Percentiles rank a stretch among this genome's conserved stretches.
Conservation (phyloP, 2,329 filamentous ascomycete genomes). For the Fusarium coicis region DNA sequence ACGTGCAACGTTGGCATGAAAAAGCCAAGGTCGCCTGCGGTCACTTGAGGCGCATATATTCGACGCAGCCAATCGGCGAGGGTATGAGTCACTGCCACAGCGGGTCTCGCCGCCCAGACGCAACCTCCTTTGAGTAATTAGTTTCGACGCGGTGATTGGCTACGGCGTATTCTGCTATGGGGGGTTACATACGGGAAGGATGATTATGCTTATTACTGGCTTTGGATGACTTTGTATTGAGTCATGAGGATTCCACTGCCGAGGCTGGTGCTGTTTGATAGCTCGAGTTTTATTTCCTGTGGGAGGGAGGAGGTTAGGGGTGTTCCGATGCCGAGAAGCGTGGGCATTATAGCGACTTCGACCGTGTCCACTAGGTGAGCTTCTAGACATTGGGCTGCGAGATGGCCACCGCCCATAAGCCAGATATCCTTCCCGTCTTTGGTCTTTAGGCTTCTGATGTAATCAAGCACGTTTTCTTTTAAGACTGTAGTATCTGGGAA, state of each 20-base stretch:
- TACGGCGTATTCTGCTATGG: neutral
- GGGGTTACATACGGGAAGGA: neutral
- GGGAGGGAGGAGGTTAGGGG: conserved; percentile 29
- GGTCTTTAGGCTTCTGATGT: conserved; percentile 37
- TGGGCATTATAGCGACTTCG: conserved; percentile 45
- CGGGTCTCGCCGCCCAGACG: conserved; percentile 4
- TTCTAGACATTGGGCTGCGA: conserved; percentile 45
- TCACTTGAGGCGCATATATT: conserved; percentile 2
- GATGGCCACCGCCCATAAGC: conserved; percentile 50
- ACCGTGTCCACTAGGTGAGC: conserved; percentile 47
- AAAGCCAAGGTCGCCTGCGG: neutral
- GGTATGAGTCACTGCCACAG: conserved; percentile 7
- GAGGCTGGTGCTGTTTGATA: conserved; percentile 21
- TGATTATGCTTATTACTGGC: neutral
- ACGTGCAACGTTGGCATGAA: neutral
- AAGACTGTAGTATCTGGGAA: conserved; percentile 44
- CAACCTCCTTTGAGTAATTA: neutral
- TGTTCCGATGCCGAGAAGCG: conserved; percentile 38
- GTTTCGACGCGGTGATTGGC: neutral
- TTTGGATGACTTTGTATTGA: conserved; percentile 11
- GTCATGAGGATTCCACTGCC: conserved; percentile 39
- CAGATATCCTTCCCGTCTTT: conserved; percentile 46
- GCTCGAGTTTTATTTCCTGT: neutral
- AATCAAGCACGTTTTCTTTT: conserved; percentile 20
- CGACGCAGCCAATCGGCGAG: conserved; percentile 12